Evolutionary conservation across 805 yeast species (phyloP).

Genomic region (Saturnispora ahearnii): DNA sequence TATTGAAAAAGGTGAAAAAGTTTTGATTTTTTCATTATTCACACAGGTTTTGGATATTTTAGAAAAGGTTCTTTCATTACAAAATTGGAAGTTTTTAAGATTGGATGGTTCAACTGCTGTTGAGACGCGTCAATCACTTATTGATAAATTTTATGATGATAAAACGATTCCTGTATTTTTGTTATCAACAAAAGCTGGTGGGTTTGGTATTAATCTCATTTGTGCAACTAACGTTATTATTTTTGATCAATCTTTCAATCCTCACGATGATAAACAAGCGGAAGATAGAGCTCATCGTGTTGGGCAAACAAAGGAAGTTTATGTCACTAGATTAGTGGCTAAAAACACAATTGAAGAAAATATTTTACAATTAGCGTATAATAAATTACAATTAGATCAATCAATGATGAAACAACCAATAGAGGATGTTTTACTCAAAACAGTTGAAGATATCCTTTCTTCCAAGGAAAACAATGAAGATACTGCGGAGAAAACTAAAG

Average conservation of each 20-base stretch:
- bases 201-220: constrained; percentile 93
- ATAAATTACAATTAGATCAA: constrained; percentile 79
- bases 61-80: constrained; percentile 59
- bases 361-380: constrained; percentile 75
- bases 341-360: constrained; percentile 81
- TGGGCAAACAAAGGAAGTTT: constrained; percentile 45
- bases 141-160: constrained; percentile 82
- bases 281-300: constrained; percentile 93
- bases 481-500: neutral
- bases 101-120: constrained; percentile 93
- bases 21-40: constrained; percentile 81
- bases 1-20: constrained; percentile 49
- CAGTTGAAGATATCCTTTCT: constrained; percentile 30
- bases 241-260: constrained; percentile 91
- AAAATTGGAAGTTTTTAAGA: constrained; percentile 65
- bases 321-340: constrained; percentile 66
- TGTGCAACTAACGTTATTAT: constrained; percentile 91
- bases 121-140: constrained; percentile 83
- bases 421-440: constrained; percentile 45
- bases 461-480: constrained; percentile 7
- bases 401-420: constrained; percentile 40
- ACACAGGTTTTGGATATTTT: constrained; percentile 87
- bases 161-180: constrained; percentile 75
- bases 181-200: constrained; percentile 94
- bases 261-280: constrained; percentile 98